Base-by-base conservation (phyloP, 140 eudicot genomes). In the Erigeron philadelphicus region DNA sequence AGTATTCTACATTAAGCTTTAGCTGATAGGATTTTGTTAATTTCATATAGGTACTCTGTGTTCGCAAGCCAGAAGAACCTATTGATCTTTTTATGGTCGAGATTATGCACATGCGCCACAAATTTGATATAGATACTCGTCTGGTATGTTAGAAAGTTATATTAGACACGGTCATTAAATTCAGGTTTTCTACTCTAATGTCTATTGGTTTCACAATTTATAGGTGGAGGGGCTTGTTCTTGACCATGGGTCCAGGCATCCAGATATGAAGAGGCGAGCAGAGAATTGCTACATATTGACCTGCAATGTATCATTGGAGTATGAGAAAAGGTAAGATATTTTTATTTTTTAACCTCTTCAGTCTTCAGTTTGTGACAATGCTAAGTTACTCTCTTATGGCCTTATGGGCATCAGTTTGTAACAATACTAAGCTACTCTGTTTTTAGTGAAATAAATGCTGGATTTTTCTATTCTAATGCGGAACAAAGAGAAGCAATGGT, bases 161-260 rank as follows among this genome's bases (percentile, higher is more conserved):
- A 19, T 19, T 75, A 17, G 15, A 57, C 47, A 35, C 43, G 31
- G 8, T 19, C 15, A 31, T 7, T 44, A 42, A 17, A 13, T 64
- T 57, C 35, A 67, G 15, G 10, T 53, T 43, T 8, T 23, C 16
- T 8, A 25, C 58, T 41, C 38, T 31, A 31, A 31, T 31, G 38
- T 31, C 38, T 17, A 13, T 60, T 16, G 52, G 54, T 54, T 56
- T 53, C 67, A 31, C 52, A 61, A 68, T 44, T 41, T 68, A 12
- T 72, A 90, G 97, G 85, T 90, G 57, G 97, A 90, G 72, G 97
- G 97, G 40, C 93, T 90, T 68, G 90, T 87, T 64, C 94, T 90
- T 77, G 97, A 90, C 76, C 97, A 90, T 75, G 97, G 97, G 21
- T 90, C 97, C 40, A 83, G 97, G 74, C 95, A 90, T 80, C 97